Evolutionary conservation across 2,329 filamentous ascomycete genomes (phyloP).

Genomic region (Colletotrichum euphorbiae): DNA sequence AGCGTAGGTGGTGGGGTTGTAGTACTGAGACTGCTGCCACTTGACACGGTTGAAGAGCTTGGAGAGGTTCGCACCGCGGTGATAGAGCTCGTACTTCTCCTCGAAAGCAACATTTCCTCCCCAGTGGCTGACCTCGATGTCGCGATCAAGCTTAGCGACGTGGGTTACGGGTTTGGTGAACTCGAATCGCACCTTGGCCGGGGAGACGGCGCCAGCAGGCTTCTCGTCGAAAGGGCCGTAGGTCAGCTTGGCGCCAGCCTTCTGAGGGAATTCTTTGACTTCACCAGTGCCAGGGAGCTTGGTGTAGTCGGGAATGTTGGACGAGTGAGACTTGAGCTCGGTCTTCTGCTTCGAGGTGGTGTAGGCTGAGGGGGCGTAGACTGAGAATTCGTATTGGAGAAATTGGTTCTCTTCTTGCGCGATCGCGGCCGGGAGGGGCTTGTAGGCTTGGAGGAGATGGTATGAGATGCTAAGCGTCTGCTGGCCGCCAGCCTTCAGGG

Average conservation of each 20-base stretch:
- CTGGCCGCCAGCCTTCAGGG: constrained; percentile 80
- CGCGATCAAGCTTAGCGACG: constrained; percentile 82
- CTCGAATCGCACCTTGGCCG: constrained; percentile 87
- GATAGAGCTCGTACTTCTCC: constrained; percentile 89
- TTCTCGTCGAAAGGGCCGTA: constrained; percentile 91
- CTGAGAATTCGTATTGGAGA: constrained; percentile 86
- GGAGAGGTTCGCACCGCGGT: constrained; percentile 84
- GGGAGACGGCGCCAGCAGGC: constrained; percentile 79
- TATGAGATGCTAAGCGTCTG: constrained; percentile 91
- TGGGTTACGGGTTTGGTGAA: constrained; percentile 93
- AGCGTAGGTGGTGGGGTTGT: constrained; percentile 80
- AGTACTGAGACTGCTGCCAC: constrained; percentile 79
- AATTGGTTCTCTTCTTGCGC: constrained; percentile 89
- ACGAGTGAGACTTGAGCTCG: constrained; percentile 87
- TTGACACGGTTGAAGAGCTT: constrained; percentile 80
- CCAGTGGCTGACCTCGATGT: constrained; percentile 97
- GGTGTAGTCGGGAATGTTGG: constrained; percentile 87
- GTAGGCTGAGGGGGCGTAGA: constrained; percentile 87
- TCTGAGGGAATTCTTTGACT: constrained; percentile 75
- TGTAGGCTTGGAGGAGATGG: constrained; percentile 81
- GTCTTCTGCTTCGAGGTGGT: constrained; percentile 93
- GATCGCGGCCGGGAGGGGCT: constrained; percentile 83
- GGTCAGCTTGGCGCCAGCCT: constrained; percentile 85
- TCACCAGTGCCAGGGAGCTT: constrained; percentile 71
- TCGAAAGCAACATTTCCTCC: constrained; percentile 96